These are phyloP conservation scores for Beauveria sp. DNA, from an alignment of 2,329 filamentous ascomycete genomes.

Conservation along the genomic window DNA sequence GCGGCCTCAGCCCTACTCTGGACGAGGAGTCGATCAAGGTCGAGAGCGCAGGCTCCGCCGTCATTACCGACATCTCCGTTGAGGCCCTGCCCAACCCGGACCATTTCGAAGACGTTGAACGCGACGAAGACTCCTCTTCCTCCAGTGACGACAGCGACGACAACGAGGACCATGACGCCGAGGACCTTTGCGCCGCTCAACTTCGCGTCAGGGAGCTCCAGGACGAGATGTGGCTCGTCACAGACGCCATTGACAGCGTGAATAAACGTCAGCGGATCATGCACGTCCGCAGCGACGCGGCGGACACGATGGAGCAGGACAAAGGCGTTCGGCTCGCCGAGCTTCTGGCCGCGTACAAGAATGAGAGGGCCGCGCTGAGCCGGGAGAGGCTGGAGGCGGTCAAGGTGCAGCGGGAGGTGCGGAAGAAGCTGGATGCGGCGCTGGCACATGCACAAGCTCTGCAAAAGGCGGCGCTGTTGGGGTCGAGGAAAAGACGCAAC, in stretches of 20 bases:
- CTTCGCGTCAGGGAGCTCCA: slow-evolving; percentile 23
- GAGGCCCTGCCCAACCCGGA: slow-evolving; percentile 49
- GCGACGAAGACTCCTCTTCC: slow-evolving; percentile 32
- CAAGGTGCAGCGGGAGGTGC: slow-evolving; percentile 24
- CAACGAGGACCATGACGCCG: slow-evolving; percentile 16
- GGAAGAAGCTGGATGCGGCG: slow-evolving; percentile 23
- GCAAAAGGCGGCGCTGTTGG: slow-evolving; percentile 24
- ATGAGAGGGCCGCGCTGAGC: slow-evolving; percentile 35
- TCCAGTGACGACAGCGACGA: slow-evolving; percentile 23
- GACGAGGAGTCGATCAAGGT: slow-evolving; percentile 55
- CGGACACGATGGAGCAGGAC: slow-evolving; percentile 24
- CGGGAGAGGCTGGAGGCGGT: slow-evolving; percentile 30
- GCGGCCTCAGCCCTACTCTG: slow-evolving; percentile 46
- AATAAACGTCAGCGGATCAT: slow-evolving; percentile 33
- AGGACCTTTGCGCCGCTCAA: slow-evolving; percentile 21
- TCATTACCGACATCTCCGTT: slow-evolving; percentile 54
- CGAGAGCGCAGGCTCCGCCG: slow-evolving; percentile 47
- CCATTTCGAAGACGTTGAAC: slow-evolving; percentile 46
- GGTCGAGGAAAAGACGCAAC: slow-evolving; percentile 18
- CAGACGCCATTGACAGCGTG: slow-evolving; percentile 19
- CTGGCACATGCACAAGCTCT: slow-evolving; percentile 16
- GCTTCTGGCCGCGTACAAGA: slow-evolving; percentile 32
- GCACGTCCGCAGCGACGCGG: slow-evolving; percentile 29
- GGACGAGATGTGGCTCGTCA: slow-evolving; percentile 14
- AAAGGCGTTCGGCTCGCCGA: slow-evolving; percentile 27